Evolutionary conservation across 2,329 filamentous ascomycete species (phyloP).

Genomic region (Pseudogymnoascus sp.): DNA sequence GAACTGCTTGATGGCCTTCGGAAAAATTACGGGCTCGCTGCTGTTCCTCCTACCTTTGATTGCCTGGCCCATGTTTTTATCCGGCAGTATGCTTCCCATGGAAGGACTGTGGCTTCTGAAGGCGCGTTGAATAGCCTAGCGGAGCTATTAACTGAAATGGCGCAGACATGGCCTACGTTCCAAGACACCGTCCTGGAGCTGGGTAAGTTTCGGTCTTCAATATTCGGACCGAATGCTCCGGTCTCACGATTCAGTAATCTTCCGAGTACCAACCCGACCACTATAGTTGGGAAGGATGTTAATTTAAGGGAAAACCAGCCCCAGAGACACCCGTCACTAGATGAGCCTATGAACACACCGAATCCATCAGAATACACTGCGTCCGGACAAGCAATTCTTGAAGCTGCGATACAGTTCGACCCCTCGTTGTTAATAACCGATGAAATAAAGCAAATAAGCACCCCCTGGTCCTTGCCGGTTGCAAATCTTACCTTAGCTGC

Average conservation of each 20-base stretch:
- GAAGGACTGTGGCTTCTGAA: neutral
- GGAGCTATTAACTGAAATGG: neutral
- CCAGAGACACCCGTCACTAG: neutral
- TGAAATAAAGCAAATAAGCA: neutral
- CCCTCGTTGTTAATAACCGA: neutral
- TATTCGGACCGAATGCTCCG: neutral
- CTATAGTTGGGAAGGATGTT: neutral
- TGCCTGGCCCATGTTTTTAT: neutral
- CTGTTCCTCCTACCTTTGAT: slow-evolving; percentile 3
- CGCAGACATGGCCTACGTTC: slow-evolving; percentile 2
- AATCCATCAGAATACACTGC: slow-evolving; percentile 1
- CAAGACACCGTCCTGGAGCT: slow-evolving; percentile 3
- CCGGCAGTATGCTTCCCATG: neutral
- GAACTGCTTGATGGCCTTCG: slow-evolving; percentile 1
- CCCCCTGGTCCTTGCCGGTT: neutral
- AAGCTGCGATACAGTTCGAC: slow-evolving; percentile 5
- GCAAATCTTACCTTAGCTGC: neutral
- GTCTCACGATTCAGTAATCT: neutral
- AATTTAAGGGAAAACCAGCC: neutral
- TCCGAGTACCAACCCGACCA: neutral
- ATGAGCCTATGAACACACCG: neutral
- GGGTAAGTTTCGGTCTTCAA: neutral
- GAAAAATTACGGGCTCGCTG: neutral
- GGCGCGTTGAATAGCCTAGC: neutral
- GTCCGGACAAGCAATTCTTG: neutral